Percentiles rank a stretch among this genome's conserved stretches.
Conservation (phyloP, 2,329 filamentous ascomycete genomes). For the Alternaria panax region DNA sequence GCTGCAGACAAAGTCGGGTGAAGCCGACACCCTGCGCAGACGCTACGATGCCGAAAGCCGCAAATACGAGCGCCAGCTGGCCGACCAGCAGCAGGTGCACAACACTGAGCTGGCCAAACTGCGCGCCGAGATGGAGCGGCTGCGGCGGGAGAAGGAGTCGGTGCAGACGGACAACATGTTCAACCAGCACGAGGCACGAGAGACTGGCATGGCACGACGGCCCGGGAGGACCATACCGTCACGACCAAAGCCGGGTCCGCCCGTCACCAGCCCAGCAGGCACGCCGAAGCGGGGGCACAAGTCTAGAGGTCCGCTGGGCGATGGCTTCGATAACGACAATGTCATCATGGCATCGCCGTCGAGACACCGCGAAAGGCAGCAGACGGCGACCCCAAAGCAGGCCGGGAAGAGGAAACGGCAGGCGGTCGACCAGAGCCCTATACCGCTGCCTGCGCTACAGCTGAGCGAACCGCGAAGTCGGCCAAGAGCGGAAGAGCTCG, state of each 20-base stretch:
- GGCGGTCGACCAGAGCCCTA: slow-evolving; percentile 69
- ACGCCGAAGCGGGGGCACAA: slow-evolving; percentile 69
- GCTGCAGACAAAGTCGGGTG: slow-evolving; percentile 67
- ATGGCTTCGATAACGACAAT: slow-evolving; percentile 78
- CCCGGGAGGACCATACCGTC: slow-evolving; percentile 46
- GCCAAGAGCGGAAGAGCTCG: slow-evolving; percentile 46
- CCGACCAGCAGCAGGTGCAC: slow-evolving; percentile 67
- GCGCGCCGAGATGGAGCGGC: slow-evolving; percentile 69
- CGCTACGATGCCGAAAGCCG: slow-evolving; percentile 69
- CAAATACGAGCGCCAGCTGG: slow-evolving; percentile 69
- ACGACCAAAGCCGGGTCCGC: slow-evolving; percentile 30
- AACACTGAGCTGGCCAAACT: slow-evolving; percentile 70
- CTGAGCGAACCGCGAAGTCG: slow-evolving; percentile 48
- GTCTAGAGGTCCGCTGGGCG: slow-evolving; percentile 65
- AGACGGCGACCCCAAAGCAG: slow-evolving; percentile 66
- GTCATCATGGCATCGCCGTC: slow-evolving; percentile 64
- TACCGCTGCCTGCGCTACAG: slow-evolving; percentile 62
- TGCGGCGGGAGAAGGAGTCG: slow-evolving; percentile 70
- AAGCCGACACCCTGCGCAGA: slow-evolving; percentile 76
- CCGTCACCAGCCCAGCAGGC: slow-evolving; percentile 48
- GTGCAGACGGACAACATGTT: slow-evolving; percentile 76
- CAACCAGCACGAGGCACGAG: slow-evolving; percentile 73
- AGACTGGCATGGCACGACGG: slow-evolving; percentile 54
- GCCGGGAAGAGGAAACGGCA: slow-evolving; percentile 72
- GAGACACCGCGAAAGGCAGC: slow-evolving; percentile 57